phyloP scores from a whole-genome alignment of 2,329 filamentous ascomycete genomes.

The Colletotrichum sublineola region DNA sequence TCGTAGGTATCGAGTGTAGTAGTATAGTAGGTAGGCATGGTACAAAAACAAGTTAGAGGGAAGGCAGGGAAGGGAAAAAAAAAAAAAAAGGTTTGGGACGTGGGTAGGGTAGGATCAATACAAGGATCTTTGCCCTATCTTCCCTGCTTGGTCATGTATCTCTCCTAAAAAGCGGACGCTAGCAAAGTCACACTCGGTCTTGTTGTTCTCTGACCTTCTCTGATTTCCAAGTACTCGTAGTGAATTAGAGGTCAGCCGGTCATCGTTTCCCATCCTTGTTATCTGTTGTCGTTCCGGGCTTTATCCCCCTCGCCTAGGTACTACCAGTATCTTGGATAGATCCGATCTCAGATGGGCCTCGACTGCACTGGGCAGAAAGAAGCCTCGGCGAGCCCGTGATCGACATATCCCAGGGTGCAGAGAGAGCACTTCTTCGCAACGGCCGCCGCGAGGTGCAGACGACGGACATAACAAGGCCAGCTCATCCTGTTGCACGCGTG shows the following conservation, averaged over 20 bases:
- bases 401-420: neutral
- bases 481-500: neutral
- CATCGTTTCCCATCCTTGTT: conserved; percentile 21
- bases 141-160: conserved; percentile 17
- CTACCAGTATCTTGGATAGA: neutral
- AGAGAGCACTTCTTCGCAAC: neutral
- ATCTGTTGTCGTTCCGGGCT: conserved; percentile 12
- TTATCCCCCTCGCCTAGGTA: neutral
- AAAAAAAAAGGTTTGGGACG: conserved; percentile 14
- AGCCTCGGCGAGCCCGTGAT: conserved; percentile 8
- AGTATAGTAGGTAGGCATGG: neutral
- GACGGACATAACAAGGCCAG: conserved; percentile 3
- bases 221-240: neutral
- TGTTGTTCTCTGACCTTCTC: conserved; percentile 1
- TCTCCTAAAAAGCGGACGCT: neutral
- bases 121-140: conserved; percentile 29
- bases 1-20: too few species aligned
- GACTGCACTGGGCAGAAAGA: neutral
- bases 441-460: neutral
- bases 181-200: neutral
- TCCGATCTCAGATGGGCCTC: conserved; percentile 27
- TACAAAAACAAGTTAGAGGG: conserved; percentile 6
- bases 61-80: neutral
- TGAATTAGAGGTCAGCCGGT: neutral
- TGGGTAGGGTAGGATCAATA: conserved; percentile 16